Base-by-base conservation (phyloP, 1,284 basidiomycete species). In the Trichosporon sp. region DNA sequence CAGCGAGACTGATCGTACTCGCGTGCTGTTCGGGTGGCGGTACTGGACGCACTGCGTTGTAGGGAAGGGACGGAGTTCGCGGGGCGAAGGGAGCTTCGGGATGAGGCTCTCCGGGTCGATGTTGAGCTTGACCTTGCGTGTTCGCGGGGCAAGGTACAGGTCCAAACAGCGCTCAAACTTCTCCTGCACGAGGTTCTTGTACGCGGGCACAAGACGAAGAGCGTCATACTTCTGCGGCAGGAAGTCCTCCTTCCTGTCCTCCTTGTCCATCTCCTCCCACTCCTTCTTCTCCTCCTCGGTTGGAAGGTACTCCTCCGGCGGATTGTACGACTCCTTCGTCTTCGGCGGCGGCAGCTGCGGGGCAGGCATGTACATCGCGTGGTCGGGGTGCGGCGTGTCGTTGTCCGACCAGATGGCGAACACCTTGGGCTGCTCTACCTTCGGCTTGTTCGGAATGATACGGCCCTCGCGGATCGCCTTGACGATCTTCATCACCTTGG, bases 401-500 rank as follows among this genome's bases (percentile, higher is more conserved):
- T 78, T 73, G 36, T 83, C 82, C 32, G 88, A 89, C 96, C 96
- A 99, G 70, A 99, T 90, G 44, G 88, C 85, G 81, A 92, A 96
- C 74, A 93, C 90, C 65, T 87, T 85, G 14, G 89, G 87, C 80
- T 90, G 88, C 57, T 82, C 77, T 0, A 86, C 82, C 7, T 61
- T 34, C 4, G 93, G 91, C 80, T 94, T 96, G 70, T 90, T 88
- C 49, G 94, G 90, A 5, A 93, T 76, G 71, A 99, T 99, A 34
- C 92, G 88, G 40, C 96, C 96, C 82, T 94, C 88, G 23, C 96
- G 89, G 74, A 99, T 99, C 14, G 95, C 95, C 60, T 95, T 92
- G 66, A 99, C 95, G 71, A 99, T 98, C 86, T 99, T 99, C 94
- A 99, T 97, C 71, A 99, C 93, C 86, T 99, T 99, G 85, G 97